Evolutionary conservation across 176 grass and related monocot genomes (phyloP).

Genomic region (Poa pratensis): DNA sequence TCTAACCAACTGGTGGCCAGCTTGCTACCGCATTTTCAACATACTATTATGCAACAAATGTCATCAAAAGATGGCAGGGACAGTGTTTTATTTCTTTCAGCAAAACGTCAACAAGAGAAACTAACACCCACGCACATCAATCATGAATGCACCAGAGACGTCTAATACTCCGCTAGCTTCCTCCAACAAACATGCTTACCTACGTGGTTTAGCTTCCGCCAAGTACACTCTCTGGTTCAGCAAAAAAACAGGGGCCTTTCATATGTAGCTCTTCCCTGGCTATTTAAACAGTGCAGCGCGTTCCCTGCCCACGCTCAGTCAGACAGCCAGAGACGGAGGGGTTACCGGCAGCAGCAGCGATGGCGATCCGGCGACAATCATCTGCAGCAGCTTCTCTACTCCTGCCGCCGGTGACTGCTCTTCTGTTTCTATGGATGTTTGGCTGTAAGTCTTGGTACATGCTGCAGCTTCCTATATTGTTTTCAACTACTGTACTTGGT

Average conservation of each 20-base stretch:
- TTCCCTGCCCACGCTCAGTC: not conserved
- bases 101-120: not conserved
- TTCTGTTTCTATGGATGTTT: conserved; percentile 28
- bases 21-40: not conserved
- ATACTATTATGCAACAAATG: not conserved
- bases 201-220: not conserved
- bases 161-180: not conserved
- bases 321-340: not conserved
- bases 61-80: not conserved
- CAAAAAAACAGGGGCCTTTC: conserved; percentile 2
- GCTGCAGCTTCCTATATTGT: not conserved
- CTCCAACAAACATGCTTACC: not conserved
- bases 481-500: not conserved
- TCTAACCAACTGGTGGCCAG: not conserved
- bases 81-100: not conserved
- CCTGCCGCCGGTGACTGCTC: not conserved
- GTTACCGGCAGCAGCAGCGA: not conserved
- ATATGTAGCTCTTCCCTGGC: not conserved
- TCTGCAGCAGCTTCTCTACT: not conserved
- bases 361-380: not conserved
- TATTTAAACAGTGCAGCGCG: conserved; percentile 10
- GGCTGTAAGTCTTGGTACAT: conserved; percentile 21
- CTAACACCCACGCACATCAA: too few relatives aligned
- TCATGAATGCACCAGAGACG: too few relatives aligned
- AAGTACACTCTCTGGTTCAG: not conserved